Conservation (phyloP, 371 early-diverging fungal species). For the Haplosporangium sp. region DNA sequence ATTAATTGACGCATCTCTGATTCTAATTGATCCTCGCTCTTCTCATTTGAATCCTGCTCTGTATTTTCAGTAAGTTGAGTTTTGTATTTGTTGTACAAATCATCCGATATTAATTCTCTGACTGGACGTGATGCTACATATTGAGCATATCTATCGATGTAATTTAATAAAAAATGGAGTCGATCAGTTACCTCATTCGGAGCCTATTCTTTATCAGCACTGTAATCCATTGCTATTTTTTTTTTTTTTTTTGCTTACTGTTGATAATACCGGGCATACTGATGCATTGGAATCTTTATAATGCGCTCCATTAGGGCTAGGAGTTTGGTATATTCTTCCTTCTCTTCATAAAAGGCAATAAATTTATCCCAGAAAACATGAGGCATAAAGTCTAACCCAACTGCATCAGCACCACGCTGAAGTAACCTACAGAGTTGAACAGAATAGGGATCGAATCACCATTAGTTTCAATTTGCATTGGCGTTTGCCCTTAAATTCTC, state of each 20-base stretch:
- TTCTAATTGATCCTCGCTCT: constrained; percentile 63
- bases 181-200: background rate
- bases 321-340: constrained; percentile 57
- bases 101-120: constrained; percentile 61
- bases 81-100: constrained; percentile 58
- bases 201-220: background rate
- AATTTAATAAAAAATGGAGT: background rate
- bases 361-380: constrained; percentile 83
- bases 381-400: constrained; percentile 75
- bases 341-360: constrained; percentile 70
- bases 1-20: constrained; percentile 64
- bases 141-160: constrained; percentile 60
- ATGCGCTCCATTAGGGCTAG: constrained; percentile 67
- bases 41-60: constrained; percentile 14
- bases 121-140: constrained; percentile 62
- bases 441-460: background rate
- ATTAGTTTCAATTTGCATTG: background rate
- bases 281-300: constrained; percentile 77
- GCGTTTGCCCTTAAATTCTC: constrained; percentile 4
- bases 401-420: constrained; percentile 70
- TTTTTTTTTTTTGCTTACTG: constrained; percentile 55
- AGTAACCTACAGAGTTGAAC: constrained; percentile 27
- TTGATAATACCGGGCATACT: constrained; percentile 78
- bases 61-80: constrained; percentile 33
- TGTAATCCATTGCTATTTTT: background rate